Conservation (phyloP, 331 rosid species). For the Rosa hybrid region DNA sequence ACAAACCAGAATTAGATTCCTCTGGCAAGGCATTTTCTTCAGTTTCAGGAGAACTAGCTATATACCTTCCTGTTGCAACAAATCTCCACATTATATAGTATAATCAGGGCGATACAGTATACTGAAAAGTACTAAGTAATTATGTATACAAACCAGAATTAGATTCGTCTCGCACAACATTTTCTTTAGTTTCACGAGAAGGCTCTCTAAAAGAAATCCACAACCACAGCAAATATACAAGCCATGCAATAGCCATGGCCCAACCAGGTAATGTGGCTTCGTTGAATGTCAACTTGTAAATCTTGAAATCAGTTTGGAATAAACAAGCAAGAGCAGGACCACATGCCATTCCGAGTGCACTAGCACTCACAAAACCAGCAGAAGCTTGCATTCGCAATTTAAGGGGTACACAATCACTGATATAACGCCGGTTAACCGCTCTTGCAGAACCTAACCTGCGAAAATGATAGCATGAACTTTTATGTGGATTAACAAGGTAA, state of each 20-base stretch:
- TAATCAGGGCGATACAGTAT: not conserved
- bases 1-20: conserved; percentile 35
- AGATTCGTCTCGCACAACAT: conserved; percentile 14
- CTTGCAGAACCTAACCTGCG: conserved; percentile 56
- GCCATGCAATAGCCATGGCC: conserved; percentile 56
- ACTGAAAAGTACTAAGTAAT: not conserved
- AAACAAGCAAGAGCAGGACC: conserved; percentile 60
- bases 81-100: not conserved
- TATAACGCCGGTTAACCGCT: conserved; percentile 54
- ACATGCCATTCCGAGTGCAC: conserved; percentile 57
- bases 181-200: conserved; percentile 18
- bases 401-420: conserved; percentile 51
- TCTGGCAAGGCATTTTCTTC: not conserved
- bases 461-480: not conserved
- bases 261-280: conserved; percentile 56
- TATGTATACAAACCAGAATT: conserved; percentile 30
- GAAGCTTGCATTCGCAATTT: conserved; percentile 54
- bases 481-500: not conserved
- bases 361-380: conserved; percentile 55
- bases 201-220: conserved; percentile 49
- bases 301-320: conserved; percentile 46
- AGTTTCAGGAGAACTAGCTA: conserved; percentile 13
- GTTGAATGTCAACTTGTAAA: conserved; percentile 45
- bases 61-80: conserved; percentile 23
- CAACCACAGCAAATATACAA: conserved; percentile 42